Conservation (phyloP, 805 yeast species). For the Metschnikowia lunata region DNA sequence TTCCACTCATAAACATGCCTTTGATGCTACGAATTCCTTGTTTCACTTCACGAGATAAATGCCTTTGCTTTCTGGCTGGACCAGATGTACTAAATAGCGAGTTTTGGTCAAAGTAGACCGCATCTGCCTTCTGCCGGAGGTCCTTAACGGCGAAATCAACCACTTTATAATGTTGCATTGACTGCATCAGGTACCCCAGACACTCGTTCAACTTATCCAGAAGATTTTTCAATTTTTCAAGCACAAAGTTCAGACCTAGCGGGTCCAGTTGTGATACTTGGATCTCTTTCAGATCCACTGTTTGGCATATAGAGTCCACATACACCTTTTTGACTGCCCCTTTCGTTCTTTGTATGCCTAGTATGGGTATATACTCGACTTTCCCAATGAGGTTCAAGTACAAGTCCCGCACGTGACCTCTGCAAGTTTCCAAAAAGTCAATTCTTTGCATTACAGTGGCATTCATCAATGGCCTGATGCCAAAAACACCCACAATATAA, state of each 20-base stretch:
- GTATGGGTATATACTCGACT: slow-evolving; percentile 38
- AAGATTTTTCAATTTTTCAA: slow-evolving; percentile 22
- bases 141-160: slow-evolving; percentile 29
- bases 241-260: slow-evolving; percentile 23
- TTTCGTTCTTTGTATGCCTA: slow-evolving; percentile 27
- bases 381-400: slow-evolving; percentile 31
- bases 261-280: slow-evolving; percentile 11
- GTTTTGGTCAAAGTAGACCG: slow-evolving; percentile 29
- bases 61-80: slow-evolving; percentile 13
- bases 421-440: slow-evolving; percentile 31
- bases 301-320: slow-evolving; percentile 38
- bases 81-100: slow-evolving; percentile 23
- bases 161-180: slow-evolving; percentile 31
- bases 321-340: slow-evolving; percentile 28
- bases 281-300: slow-evolving; percentile 24
- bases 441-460: slow-evolving; percentile 25
- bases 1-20: slow-evolving; percentile 44
- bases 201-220: slow-evolving; percentile 21
- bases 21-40: slow-evolving; percentile 39
- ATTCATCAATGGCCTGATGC: slow-evolving; percentile 33
- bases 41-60: slow-evolving; percentile 32
- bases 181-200: slow-evolving; percentile 24
- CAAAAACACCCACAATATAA: slow-evolving; percentile 31
- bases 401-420: slow-evolving; percentile 31
- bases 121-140: slow-evolving; percentile 34